These are phyloP conservation scores for Tetrapisispora taiwanensis DNA, from an alignment of 805 yeast genomes.

Conservation along the genomic window DNA sequence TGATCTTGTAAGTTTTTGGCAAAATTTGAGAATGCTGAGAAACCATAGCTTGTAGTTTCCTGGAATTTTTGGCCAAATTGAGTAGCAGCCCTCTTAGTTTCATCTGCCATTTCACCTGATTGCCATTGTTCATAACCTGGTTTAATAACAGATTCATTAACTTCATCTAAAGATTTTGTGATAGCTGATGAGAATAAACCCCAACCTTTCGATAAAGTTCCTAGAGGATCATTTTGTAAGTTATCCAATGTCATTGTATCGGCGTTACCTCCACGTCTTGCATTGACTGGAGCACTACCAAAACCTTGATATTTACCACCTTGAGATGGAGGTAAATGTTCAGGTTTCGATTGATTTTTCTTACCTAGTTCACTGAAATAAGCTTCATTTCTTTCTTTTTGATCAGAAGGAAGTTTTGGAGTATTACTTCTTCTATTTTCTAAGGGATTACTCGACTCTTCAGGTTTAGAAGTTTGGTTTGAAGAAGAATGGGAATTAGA, in stretches of 20 bases:
- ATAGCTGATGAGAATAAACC: conserved; percentile 82
- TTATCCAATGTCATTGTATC: conserved; percentile 50
- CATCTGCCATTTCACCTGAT: conserved; percentile 59
- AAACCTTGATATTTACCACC: conserved; percentile 92
- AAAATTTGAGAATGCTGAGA: conserved; percentile 52
- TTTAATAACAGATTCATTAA: conserved; percentile 77
- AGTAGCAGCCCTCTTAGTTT: conserved; percentile 86
- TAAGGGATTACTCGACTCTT: conserved; percentile 14
- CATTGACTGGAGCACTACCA: conserved; percentile 57
- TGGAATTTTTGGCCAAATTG: conserved; percentile 93
- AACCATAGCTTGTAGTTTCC: conserved; percentile 72
- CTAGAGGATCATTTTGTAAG: conserved; percentile 75
- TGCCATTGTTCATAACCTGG: conserved; percentile 80
- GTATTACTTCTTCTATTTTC: conserved; percentile 38
- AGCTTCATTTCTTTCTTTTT: conserved; percentile 59
- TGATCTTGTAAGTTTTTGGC: conserved; percentile 36
- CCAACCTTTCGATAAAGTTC: conserved; percentile 91
- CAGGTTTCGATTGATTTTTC: conserved; percentile 62
- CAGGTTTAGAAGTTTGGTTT: neutral
- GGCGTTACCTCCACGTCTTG: conserved; percentile 4
- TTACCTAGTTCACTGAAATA: conserved; percentile 76
- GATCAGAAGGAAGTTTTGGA: conserved; percentile 22
- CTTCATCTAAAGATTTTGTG: conserved; percentile 72
- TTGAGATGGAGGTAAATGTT: conserved; percentile 76
- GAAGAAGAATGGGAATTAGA: conserved; percentile 6